Base-by-base conservation (phyloP, 2,329 filamentous ascomycete genomes). In the Corniculantispora saksenae region DNA sequence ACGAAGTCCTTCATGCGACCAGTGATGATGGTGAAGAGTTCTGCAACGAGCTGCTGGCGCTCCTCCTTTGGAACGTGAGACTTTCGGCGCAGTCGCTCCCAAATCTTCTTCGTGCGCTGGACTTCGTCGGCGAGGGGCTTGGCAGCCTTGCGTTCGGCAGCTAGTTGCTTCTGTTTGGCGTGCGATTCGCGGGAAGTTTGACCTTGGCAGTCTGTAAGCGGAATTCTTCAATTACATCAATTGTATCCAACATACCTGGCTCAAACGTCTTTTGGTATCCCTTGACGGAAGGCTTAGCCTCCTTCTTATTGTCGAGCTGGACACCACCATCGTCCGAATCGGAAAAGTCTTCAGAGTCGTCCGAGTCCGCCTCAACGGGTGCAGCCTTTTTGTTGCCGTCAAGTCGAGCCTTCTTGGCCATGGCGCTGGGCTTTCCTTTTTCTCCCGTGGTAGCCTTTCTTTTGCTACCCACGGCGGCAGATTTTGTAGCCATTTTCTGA, bases 41-140 rank as follows among this genome's bases (percentile, higher is more conserved):
- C 94, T 66, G 89, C 86, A 56, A 98, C 91, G 48, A 99, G 86
- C 75, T 90, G 85, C 77, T 94, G 90, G 68, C 95, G 87, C 81
- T 99, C 94, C 47, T 96, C 92, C 72, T 90, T 89, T 48, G 93
- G 91, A 1, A 99, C 93, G 72, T 97, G 93, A 3, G 94, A 97
- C 81, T 98, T 98, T 72, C 92, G 85, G 69, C 95, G 90, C 74
- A 99, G 81, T 67, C 91, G 88, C 82, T 99, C 95, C 96, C 95
- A 99, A 61, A 99, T 86, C 82, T 97, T 97, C 84, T 99, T 99
- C 62, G 92, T 91, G 67, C 93, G 89, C 68, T 90, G 87, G 69
- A 98, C 89, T 73, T 91, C 88, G 76, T 98, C 94, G 74, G 94
- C 93, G 70, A 98, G 89, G 27, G 95, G 95, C 80, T 97, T 98